Conservation (phyloP, 176 grass and related monocot genomes). For the Alopecurus myosuroides region DNA sequence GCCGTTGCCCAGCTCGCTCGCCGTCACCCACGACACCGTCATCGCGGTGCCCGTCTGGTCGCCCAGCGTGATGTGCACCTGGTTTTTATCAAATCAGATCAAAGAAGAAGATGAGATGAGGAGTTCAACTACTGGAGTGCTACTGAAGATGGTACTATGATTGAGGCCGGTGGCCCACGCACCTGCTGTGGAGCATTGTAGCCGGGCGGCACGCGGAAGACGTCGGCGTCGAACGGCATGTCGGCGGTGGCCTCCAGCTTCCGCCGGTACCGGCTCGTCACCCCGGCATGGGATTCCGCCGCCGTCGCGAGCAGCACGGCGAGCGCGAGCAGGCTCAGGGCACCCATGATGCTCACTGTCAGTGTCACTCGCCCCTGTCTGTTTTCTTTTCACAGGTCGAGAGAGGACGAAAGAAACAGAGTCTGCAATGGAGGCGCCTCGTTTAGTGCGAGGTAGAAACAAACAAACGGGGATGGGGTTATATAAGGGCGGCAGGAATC, state of each 20-base stretch:
- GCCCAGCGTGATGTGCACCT: constrained; percentile 74
- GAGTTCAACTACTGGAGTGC: neutral
- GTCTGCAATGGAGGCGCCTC: neutral
- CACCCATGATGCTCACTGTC: neutral
- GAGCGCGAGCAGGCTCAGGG: neutral
- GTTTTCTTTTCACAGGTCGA: neutral
- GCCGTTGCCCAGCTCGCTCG: constrained; percentile 34
- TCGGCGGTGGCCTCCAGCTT: constrained; percentile 9
- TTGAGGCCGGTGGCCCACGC: neutral
- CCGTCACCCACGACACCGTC: constrained; percentile 64
- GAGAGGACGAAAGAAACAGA: neutral
- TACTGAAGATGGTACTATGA: neutral
- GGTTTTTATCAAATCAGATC: neutral
- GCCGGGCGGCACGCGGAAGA: constrained; percentile 14
- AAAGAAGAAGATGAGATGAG: neutral
- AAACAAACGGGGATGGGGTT: too few species aligned
- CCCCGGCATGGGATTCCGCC: neutral
- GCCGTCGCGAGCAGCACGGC: neutral
- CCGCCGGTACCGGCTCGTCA: neutral
- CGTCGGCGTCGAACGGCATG: constrained; percentile 12
- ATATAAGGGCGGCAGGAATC: neutral
- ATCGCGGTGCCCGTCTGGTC: constrained; percentile 48
- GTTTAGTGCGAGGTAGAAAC: neutral
- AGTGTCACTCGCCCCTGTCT: neutral
- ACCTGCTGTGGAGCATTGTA: constrained; percentile 5